A percentile compares a stretch with the other conserved stretches of the same genome.
Conservation (phyloP, 768 basidiomycete genomes). For the Neoboletus brunneissimus region DNA sequence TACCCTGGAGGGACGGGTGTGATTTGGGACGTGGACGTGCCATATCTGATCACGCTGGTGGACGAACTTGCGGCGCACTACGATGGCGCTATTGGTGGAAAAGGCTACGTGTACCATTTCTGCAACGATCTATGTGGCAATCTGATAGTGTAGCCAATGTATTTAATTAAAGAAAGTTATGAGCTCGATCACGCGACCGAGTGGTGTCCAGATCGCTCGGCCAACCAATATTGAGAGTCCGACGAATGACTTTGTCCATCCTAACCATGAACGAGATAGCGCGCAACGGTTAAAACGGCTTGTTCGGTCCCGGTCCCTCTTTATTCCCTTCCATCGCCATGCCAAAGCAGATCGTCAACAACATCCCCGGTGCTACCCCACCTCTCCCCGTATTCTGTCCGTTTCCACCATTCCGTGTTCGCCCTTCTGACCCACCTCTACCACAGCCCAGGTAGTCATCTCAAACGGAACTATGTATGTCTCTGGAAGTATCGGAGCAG, state of each 20-base stretch:
- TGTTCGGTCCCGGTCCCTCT: not conserved
- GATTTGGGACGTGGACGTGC: constrained; percentile 34
- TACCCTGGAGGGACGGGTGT: constrained; percentile 41
- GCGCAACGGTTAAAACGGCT: not conserved
- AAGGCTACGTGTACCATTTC: constrained; percentile 28
- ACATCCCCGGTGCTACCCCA: constrained; percentile 30
- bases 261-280: too few relatives aligned
- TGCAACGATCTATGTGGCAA: constrained; percentile 15
- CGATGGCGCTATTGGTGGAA: constrained; percentile 22
- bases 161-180: too few relatives aligned
- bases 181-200: too few relatives aligned
- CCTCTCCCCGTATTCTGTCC: constrained; percentile 36
- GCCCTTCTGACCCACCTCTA: not conserved
- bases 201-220: not conserved
- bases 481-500: constrained; percentile 40
- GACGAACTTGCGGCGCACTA: constrained; percentile 36
- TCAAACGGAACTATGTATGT: constrained; percentile 37
- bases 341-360: constrained; percentile 30
- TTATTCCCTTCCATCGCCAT: constrained; percentile 8
- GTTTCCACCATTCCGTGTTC: not conserved
- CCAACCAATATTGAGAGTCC: not conserved
- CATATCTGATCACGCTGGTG: constrained; percentile 41
- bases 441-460: constrained; percentile 37
- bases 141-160: too few relatives aligned
- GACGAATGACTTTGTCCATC: too few relatives aligned